phyloP scores from a whole-genome alignment of 805 yeast genomes.

The Schwanniomyces yamadae region DNA sequence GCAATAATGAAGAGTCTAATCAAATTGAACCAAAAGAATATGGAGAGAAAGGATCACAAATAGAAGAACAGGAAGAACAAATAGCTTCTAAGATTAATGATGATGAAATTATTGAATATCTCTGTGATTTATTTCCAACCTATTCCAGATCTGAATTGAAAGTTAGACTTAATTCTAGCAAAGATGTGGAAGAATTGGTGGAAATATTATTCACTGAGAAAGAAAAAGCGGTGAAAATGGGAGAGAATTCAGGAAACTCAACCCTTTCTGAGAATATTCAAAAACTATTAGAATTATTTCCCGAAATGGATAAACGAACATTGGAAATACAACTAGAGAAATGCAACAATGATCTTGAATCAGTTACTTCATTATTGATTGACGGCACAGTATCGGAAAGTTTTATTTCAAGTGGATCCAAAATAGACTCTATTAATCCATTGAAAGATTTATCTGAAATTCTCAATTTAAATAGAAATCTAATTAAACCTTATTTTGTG shows the following conservation, averaged over 20 bases:
- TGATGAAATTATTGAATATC: slow-evolving; percentile 14
- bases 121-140: slow-evolving; percentile 29
- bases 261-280: neutral
- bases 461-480: neutral
- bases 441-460: neutral
- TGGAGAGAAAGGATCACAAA: too few species aligned
- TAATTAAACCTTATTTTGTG: slow-evolving; percentile 17
- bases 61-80: too few species aligned
- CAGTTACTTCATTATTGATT: neutral
- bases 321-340: slow-evolving; percentile 30
- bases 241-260: too few species aligned
- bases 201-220: slow-evolving; percentile 23
- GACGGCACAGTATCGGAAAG: neutral
- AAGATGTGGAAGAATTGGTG: slow-evolving; percentile 21
- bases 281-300: slow-evolving; percentile 44
- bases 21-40: too few species aligned
- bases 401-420: too few species aligned
- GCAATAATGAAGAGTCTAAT: too few species aligned
- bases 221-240: too few species aligned
- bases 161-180: slow-evolving; percentile 21
- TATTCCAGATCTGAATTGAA: slow-evolving; percentile 25
- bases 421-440: neutral
- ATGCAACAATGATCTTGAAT: slow-evolving; percentile 26
- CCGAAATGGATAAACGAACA: slow-evolving; percentile 30
- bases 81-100: slow-evolving; percentile 4